Percentiles rank a stretch among this genome's conserved stretches.
These are phyloP conservation scores for Neofusicoccum cordaticola DNA, from an alignment of 2,329 filamentous ascomycete genomes.

Conservation along the genomic window DNA sequence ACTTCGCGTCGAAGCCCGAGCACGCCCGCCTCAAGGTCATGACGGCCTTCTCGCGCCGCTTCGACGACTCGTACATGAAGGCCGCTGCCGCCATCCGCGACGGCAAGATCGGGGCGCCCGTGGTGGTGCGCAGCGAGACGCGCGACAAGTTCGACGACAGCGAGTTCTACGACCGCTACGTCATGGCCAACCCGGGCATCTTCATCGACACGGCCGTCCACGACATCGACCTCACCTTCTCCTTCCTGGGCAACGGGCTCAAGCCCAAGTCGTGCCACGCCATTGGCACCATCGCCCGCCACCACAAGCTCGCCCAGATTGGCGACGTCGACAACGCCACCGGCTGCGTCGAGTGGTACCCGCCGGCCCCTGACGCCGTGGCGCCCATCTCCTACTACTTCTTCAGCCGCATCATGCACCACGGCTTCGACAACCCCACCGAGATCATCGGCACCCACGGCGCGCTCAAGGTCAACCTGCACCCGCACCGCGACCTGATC, in stretches of 20 bases:
- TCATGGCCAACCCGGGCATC: constrained; percentile 30
- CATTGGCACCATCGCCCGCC: constrained; percentile 34
- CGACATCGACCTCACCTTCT: constrained; percentile 46
- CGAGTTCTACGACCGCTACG: constrained; percentile 15
- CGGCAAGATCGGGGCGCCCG: constrained; percentile 40
- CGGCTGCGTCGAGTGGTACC: constrained; percentile 45
- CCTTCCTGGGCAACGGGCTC: constrained; percentile 38
- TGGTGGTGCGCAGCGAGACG: constrained; percentile 42
- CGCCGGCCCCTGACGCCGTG: constrained; percentile 18
- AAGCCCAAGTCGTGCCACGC: constrained; percentile 38
- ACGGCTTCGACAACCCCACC: constrained; percentile 45
- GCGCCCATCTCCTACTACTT: constrained; percentile 47
- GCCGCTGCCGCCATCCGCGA: constrained; percentile 34
- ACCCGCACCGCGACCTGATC: constrained; percentile 14
- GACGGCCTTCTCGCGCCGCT: constrained; percentile 46
- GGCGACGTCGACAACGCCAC: constrained; percentile 47
- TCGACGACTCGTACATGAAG: constrained; percentile 44
- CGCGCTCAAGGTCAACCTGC: constrained; percentile 15
- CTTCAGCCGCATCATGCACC: constrained; percentile 41
- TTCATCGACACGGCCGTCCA: constrained; percentile 47
- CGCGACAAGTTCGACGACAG: constrained; percentile 31
- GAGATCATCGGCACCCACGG: constrained; percentile 42
- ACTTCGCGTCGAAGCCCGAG: constrained; percentile 31
- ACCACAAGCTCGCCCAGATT: constrained; percentile 38
- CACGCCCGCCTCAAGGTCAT: constrained; percentile 42